Evolutionary conservation across 1,139 yeast species (phyloP).

Genomic region (Pichia kudriavzevii): DNA sequence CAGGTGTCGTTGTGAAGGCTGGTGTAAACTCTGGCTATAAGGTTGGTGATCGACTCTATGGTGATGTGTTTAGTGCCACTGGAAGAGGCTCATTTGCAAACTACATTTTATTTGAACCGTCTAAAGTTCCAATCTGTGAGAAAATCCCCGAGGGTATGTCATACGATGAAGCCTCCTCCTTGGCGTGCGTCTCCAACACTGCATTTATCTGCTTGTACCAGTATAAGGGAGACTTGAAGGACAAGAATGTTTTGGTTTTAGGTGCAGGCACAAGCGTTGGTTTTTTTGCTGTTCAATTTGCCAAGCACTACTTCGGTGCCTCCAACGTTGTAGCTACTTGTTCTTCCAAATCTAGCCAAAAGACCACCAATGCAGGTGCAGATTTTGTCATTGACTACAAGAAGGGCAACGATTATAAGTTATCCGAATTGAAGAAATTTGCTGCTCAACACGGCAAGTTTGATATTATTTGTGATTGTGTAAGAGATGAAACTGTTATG

Average conservation of each 20-base stretch:
- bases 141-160: conserved; percentile 42
- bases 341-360: conserved; percentile 26
- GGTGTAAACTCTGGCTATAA: conserved; percentile 37
- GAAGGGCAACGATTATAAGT: conserved; percentile 27
- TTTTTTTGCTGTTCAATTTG: conserved; percentile 48
- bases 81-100: conserved; percentile 47
- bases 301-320: conserved; percentile 40
- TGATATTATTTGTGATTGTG: conserved; percentile 30
- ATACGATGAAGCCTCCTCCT: conserved; percentile 50
- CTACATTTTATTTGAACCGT: conserved; percentile 39
- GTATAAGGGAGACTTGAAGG: conserved; percentile 22
- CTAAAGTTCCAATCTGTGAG: conserved; percentile 29
- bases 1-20: conserved; percentile 55
- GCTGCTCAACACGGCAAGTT: conserved; percentile 34
- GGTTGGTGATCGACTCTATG: conserved; percentile 62
- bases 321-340: conserved; percentile 36
- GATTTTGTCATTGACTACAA: conserved; percentile 20
- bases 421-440: conserved; percentile 28
- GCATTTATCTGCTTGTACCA: conserved; percentile 21
- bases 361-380: conserved; percentile 18
- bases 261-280: conserved; percentile 81
- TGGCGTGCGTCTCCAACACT: conserved; percentile 43
- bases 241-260: conserved; percentile 41
- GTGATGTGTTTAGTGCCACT: conserved; percentile 39
- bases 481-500: conserved; percentile 19